Conservation (phyloP, 208 protist species). For the Trypanosoma mega region DNA sequence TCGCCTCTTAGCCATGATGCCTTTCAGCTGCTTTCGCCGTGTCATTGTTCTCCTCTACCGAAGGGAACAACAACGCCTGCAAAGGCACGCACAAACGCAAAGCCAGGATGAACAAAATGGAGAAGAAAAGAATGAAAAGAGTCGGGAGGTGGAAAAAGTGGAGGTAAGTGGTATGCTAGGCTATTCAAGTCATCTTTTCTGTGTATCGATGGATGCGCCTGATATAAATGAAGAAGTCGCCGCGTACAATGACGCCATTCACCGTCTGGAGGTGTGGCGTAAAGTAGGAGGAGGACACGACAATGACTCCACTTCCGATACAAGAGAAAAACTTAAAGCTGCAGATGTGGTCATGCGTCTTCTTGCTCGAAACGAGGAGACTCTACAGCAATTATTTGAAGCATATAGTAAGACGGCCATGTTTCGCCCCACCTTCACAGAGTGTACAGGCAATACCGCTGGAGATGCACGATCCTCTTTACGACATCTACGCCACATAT, state of each 20-base stretch:
- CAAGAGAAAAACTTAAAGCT: conserved; percentile 4
- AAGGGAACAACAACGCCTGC: conserved; percentile 37
- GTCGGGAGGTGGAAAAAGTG: not conserved
- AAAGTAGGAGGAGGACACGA: too few species aligned
- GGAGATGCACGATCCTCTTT: not conserved
- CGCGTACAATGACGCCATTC: conserved; percentile 35
- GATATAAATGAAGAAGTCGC: conserved; percentile 35
- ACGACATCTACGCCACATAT: conserved; percentile 24
- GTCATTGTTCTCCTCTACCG: conserved; percentile 54
- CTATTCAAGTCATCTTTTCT: conserved; percentile 19
- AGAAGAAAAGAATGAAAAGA: conserved; percentile 1
- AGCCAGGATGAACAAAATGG: not conserved
- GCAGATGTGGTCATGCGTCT: conserved; percentile 47
- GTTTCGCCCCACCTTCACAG: too few species aligned
- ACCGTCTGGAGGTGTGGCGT: conserved; percentile 17
- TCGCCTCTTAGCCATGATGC: conserved; percentile 42
- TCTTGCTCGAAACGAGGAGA: conserved; percentile 52
- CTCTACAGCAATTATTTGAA: conserved; percentile 67
- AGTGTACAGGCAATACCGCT: too few species aligned
- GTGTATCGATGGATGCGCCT: conserved; percentile 37
- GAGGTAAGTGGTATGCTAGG: not conserved
- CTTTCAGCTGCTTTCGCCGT: conserved; percentile 61
- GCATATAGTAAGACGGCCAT: conserved; percentile 37
- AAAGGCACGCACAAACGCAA: too few species aligned
- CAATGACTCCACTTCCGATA: too few species aligned